These are phyloP conservation scores for Rhynchospora pubera DNA, from an alignment of 176 grass and related monocot genomes.

Conservation along the genomic window DNA sequence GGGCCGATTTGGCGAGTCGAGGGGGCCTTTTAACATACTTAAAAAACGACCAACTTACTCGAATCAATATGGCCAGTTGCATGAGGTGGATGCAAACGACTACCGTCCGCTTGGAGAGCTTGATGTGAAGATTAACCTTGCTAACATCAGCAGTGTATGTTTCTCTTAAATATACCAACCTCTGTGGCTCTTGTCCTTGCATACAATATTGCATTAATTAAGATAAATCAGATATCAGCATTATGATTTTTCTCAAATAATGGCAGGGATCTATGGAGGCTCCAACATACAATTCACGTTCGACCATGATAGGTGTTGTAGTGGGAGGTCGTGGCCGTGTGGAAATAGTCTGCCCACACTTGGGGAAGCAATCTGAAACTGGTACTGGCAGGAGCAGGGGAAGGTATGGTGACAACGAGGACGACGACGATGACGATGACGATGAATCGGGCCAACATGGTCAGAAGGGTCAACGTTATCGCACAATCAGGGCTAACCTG, in stretches of 20 bases:
- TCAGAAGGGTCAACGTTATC: slow-evolving; percentile 32
- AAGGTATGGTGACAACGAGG: background rate
- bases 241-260: background rate
- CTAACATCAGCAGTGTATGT: slow-evolving; percentile 47
- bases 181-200: background rate
- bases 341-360: slow-evolving; percentile 75
- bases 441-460: background rate
- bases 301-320: slow-evolving; percentile 52
- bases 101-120: slow-evolving; percentile 40
- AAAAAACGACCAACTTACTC: slow-evolving; percentile 40
- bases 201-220: background rate
- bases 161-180: too few species aligned
- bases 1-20: slow-evolving; percentile 32
- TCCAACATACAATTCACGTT: slow-evolving; percentile 47
- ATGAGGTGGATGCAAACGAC: slow-evolving; percentile 56
- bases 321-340: slow-evolving; percentile 29
- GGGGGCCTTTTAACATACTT: slow-evolving; percentile 37
- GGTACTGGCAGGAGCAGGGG: background rate
- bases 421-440: background rate
- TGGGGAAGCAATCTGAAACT: background rate
- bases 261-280: slow-evolving; percentile 70
- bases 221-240: background rate
- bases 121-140: slow-evolving; percentile 46
- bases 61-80: slow-evolving; percentile 56
- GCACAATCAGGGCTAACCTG: slow-evolving; percentile 24